Base-by-base conservation (phyloP, 2,329 filamentous ascomycete species). In the Clarireedia paspali region DNA sequence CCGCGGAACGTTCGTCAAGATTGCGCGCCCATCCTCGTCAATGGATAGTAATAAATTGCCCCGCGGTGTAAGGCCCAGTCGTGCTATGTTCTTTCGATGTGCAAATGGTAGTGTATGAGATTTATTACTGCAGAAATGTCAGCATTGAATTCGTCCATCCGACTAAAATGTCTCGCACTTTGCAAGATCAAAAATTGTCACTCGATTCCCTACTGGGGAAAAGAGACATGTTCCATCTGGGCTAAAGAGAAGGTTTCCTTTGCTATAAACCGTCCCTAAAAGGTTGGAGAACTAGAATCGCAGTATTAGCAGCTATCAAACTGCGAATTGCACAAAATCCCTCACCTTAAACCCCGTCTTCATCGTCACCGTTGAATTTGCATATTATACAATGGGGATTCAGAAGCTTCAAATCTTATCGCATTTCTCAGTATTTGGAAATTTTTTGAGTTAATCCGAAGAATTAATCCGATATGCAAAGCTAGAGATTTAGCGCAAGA, bases 261-360 rank as follows among this genome's bases (percentile, higher is more conserved):
- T 89, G 77, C 91, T 90, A 78, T 97, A 99, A 70, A 99, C 94
- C 65, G 94, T 99, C 70, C 94, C 95, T 68, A 99, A 83, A 71
- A 99, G 82, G 75, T 97, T 99, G 71, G 92, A 96, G 76, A 99
- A 99, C 91, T 96, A 68, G 20, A 2, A 45, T 47, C 10, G n/a
- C 23, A n/a, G 24, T 14, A 7, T 59, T 74, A 56, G 75, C 57
- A 45, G 50, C 23, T 24, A 27, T 30, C 44, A 47, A 9, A 20
- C 20, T 44, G 3, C 1, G 17, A 46, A 42, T 14, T 9, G 40
- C 36, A 24, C 5, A 17, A 15, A 2, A 2, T 5, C 24, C 14
- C 72, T 61, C 74, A 95, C 92, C 84, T 94, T 95, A 74, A 97
- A 99, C 75, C 97, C 92, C 64, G 91, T 97, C 88, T 97, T 99